phyloP scores from a whole-genome alignment of 164 flowering plant genomes.

The Magnolia kwangsiensis region DNA sequence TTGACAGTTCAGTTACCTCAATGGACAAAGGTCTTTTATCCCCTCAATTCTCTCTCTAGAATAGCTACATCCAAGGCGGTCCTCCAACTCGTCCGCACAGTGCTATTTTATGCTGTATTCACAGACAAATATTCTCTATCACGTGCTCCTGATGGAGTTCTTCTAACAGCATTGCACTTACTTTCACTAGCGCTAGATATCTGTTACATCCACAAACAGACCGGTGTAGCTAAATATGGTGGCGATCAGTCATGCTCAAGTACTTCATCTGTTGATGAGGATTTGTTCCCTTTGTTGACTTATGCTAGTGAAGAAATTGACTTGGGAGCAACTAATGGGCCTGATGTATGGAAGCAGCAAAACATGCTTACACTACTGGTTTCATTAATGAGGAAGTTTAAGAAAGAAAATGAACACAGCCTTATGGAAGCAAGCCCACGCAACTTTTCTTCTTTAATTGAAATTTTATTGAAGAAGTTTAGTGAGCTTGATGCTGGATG shows the following conservation, averaged over 20 bases:
- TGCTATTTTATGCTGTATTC: slow-evolving; percentile 66
- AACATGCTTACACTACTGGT: slow-evolving; percentile 82
- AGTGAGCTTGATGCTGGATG: slow-evolving; percentile 65
- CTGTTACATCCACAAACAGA: slow-evolving; percentile 26
- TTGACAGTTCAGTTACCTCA: slow-evolving; percentile 70
- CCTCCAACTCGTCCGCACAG: slow-evolving; percentile 67
- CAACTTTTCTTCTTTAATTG: slow-evolving; percentile 55
- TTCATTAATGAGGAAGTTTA: slow-evolving; percentile 58
- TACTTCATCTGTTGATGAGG: slow-evolving; percentile 20
- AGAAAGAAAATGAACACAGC: slow-evolving; percentile 33
- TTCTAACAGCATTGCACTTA: slow-evolving; percentile 75
- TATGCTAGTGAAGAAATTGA: slow-evolving; percentile 60
- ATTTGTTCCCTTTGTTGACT: slow-evolving; percentile 46
- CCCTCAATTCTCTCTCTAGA: slow-evolving; percentile 61
- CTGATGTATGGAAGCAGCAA: slow-evolving; percentile 34
- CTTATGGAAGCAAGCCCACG: slow-evolving; percentile 53
- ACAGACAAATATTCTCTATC: slow-evolving; percentile 44
- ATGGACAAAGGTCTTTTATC: slow-evolving; percentile 77
- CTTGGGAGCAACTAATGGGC: slow-evolving; percentile 23
- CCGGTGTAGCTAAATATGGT: neutral
- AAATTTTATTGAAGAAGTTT: slow-evolving; percentile 57
- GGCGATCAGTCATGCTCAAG: slow-evolving; percentile 8
- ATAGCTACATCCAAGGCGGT: slow-evolving; percentile 64
- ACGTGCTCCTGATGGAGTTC: slow-evolving; percentile 87
- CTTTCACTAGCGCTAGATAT: slow-evolving; percentile 77